Base-by-base conservation (phyloP, 805 yeast species). In the Candida xiaguanensis region DNA sequence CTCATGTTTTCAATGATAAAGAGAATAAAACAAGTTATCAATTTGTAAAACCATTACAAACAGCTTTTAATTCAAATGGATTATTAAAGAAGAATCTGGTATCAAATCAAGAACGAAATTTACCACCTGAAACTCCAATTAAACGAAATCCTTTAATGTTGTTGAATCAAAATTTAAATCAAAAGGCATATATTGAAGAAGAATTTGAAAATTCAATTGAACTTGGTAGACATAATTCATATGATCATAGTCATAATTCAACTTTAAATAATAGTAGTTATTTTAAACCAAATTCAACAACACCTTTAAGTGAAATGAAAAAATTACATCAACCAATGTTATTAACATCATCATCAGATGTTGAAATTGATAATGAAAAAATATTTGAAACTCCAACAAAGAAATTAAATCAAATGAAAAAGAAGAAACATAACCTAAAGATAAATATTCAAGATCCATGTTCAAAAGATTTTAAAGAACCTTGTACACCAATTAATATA, bases 51-150 rank as follows among this genome's bases (percentile, higher is more conserved):
- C 96, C 96, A 2, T 69, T 87, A 28, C 95, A 86, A 56, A 82
- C 90, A 0, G 95, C 93, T 12, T 87, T 87, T 59, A 72, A 78
- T 56, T 75, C 90, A 2, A 65, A 85, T 0, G 96, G 96, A 0
- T 63, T 87, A 25, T 59, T 81, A 67, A 83, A 61, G 65, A 80
- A 59, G 64, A 66, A 56, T 50, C 58, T 54, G 14, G 42, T 61
- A 7, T 49, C 31, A 8, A 30, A 14, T 35, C 42, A 13, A 5
- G 41, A 35, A 32, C 50, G 57, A 28, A 66, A 65, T 37, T 50
- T 58, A 8, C 72, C 72, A 1, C 74, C 74, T 0, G 73, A 68
- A 35, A 68, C 74, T 1, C 74, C 74, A 4, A 65, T 67, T 32
- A 68, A 68, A 47, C 58, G 58, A 40, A 67, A 67, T 39, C 72